Base-by-base conservation (phyloP, 108 stramenopile genomes). In the Stephanodiscus triporus region DNA sequence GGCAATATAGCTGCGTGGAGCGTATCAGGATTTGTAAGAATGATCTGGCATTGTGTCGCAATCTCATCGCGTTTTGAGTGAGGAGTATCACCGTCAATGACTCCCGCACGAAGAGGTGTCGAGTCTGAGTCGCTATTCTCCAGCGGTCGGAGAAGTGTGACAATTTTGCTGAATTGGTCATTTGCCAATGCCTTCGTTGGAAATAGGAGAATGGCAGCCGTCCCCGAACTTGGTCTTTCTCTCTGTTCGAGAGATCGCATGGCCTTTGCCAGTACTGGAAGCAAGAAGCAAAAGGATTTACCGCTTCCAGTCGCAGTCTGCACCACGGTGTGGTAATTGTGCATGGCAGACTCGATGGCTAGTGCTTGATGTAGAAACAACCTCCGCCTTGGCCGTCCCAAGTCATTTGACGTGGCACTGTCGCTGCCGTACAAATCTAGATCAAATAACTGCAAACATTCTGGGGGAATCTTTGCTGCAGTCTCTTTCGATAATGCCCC, bases 161-260 rank as follows among this genome's bases (percentile, higher is more conserved):
- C 36, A 17, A 97, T 70, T 68, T 95, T 89, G 17, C 89, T 82
- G 19, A 95, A 66, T 85, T 99, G 98, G 85, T 99, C 98, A 77
- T 99, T 97, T 11, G 98, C 98, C 55, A 99, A 71, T 10, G 98
- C 97, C 68, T 99, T 99, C 26, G 98, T 99, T 0, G 98, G 98
- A 71, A 97, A 99, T 11, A 99, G 63, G 20, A 96, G 80, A 20
- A 99, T 69, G 19, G 75, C 70, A 58, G 76, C 23, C 16, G 59
- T 43, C 37, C 38, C 72, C 38, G 27, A 20, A 43, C 36, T 42
- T 50, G 70, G 24, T 2, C 16, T 34, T 26, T 78, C 67, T n/a
- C 66, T 53, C 20, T 58, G 43, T 55, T 80, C 60, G 30, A 70
- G 29, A 2, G 80, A 79, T 59, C 58, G n/a, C 40, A 92, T 51